These are phyloP conservation scores for Otatea glauca DNA, from an alignment of 176 grass and related monocot genomes.

Conservation along the genomic window DNA sequence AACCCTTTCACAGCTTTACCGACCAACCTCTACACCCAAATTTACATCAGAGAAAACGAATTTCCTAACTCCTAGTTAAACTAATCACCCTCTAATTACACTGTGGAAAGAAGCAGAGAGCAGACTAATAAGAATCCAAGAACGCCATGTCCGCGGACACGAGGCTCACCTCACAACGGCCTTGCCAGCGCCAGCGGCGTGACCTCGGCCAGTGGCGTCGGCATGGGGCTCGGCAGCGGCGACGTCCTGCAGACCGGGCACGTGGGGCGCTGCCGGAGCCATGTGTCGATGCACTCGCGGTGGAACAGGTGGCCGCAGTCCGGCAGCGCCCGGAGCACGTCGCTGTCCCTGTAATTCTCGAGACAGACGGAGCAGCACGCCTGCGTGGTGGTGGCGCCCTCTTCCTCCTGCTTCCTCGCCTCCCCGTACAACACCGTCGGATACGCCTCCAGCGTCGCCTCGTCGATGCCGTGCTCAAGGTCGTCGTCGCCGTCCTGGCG, in stretches of 20 bases:
- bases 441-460: conserved; percentile 64
- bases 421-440: conserved; percentile 57
- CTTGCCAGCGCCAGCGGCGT: conserved; percentile 46
- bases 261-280: conserved; percentile 66
- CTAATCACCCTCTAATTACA: neutral
- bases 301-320: conserved; percentile 84
- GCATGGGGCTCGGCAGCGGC: conserved; percentile 71
- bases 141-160: neutral
- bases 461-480: conserved; percentile 63
- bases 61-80: neutral
- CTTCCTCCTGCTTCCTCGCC: conserved; percentile 19
- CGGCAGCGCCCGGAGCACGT: conserved; percentile 63
- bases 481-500: neutral
- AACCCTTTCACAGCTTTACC: neutral
- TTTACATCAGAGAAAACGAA: neutral
- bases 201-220: conserved; percentile 72
- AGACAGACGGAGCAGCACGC: conserved; percentile 71
- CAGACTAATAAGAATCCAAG: neutral
- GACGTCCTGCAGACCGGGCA: conserved; percentile 79
- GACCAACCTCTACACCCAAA: neutral
- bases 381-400: neutral
- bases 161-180: conserved; percentile 6
- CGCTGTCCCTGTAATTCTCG: conserved; percentile 54
- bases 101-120: neutral
- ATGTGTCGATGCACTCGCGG: conserved; percentile 63